Percentiles rank a stretch among this genome's conserved stretches.
These are phyloP conservation scores for Onygenales sp. DNA, from an alignment of 2,329 filamentous ascomycete species.

Conservation along the genomic window DNA sequence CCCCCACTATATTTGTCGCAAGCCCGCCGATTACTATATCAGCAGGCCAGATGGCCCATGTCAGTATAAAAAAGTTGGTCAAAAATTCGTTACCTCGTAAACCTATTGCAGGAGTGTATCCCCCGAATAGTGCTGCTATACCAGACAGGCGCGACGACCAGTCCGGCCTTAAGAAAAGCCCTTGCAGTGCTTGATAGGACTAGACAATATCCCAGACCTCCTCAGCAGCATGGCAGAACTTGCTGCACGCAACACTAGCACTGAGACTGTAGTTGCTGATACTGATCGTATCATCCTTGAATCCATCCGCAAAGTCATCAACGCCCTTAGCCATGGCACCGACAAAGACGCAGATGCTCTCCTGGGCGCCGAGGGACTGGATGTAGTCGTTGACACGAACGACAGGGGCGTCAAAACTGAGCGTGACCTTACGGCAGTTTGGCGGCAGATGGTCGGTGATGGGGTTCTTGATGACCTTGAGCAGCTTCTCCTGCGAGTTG, in stretches of 20 bases:
- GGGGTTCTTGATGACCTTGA: slow-evolving; percentile 95
- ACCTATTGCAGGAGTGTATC: neutral
- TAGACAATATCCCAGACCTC: slow-evolving; percentile 92
- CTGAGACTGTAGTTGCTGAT: slow-evolving; percentile 98
- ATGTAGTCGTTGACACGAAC: slow-evolving; percentile 87
- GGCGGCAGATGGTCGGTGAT: slow-evolving; percentile 94
- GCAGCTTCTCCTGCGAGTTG: slow-evolving; percentile 92
- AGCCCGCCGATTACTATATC: neutral
- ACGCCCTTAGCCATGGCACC: slow-evolving; percentile 97
- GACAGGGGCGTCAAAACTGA: slow-evolving; percentile 86
- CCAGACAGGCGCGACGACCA: neutral
- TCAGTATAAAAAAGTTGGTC: neutral
- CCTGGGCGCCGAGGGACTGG: slow-evolving; percentile 63
- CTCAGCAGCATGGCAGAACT: slow-evolving; percentile 97
- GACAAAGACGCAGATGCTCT: slow-evolving; percentile 96
- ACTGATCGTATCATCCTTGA: slow-evolving; percentile 93
- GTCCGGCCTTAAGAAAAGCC: neutral
- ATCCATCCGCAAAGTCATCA: slow-evolving; percentile 88
- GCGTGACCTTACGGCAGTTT: slow-evolving; percentile 94
- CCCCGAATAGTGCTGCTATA: neutral
- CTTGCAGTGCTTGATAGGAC: slow-evolving; percentile 13
- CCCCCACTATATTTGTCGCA: neutral
- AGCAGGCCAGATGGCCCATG: neutral
- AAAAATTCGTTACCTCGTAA: slow-evolving; percentile 23
- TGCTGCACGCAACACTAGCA: slow-evolving; percentile 97